phyloP scores from a whole-genome alignment of 164 flowering plant genomes.

The Chimonanthus salicifolius region DNA sequence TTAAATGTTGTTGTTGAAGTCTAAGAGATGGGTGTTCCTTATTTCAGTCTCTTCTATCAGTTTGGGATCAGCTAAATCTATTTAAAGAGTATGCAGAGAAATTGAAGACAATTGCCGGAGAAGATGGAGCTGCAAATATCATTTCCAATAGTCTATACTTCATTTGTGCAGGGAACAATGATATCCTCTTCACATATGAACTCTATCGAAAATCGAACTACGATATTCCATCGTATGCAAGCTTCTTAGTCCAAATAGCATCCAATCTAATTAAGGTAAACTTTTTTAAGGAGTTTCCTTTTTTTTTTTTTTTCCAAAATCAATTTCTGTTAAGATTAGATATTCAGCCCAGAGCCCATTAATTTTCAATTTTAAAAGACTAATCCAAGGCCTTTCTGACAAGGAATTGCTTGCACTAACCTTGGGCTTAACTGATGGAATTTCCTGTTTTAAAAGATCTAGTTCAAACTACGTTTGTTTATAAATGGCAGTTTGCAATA shows the following conservation, averaged over 20 bases:
- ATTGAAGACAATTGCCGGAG: slow-evolving; percentile 5
- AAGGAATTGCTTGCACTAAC: too few relatives aligned
- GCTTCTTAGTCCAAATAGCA: slow-evolving; percentile 4
- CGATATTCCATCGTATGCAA: slow-evolving; percentile 2
- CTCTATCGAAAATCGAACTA: neutral
- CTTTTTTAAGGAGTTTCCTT: too few relatives aligned
- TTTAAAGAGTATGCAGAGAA: slow-evolving; percentile 6
- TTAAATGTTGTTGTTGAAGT: too few relatives aligned
- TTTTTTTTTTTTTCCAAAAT: too few relatives aligned
- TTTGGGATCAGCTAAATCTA: slow-evolving; percentile 6
- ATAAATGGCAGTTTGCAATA: too few relatives aligned
- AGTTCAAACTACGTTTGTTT: too few relatives aligned
- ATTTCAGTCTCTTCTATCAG: slow-evolving; percentile 1
- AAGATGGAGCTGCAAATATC: neutral
- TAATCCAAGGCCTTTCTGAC: too few relatives aligned
- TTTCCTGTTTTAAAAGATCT: too few relatives aligned
- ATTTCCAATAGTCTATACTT: slow-evolving; percentile 5
- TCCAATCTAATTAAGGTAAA: slow-evolving; percentile 8
- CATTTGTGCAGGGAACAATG: slow-evolving; percentile 7
- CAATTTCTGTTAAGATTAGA: too few relatives aligned
- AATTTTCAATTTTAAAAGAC: too few relatives aligned
- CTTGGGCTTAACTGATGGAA: too few relatives aligned
- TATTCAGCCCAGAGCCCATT: too few relatives aligned
- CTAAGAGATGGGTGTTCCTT: neutral
- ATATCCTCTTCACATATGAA: slow-evolving; percentile 2